Base-by-base conservation (phyloP, 345 rosid species). In the Conringia planisiliqua region DNA sequence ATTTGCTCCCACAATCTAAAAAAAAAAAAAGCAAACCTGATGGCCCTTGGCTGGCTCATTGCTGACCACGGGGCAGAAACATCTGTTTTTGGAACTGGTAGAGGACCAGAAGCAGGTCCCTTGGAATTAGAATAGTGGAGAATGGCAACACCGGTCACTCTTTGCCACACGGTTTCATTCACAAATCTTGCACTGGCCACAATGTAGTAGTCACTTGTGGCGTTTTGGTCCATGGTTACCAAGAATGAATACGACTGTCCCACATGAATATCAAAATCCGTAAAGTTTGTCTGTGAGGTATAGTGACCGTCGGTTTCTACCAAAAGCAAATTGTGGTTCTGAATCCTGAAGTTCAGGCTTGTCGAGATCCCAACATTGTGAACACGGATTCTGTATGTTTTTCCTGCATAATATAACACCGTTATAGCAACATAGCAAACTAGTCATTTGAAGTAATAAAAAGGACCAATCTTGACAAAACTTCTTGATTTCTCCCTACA, bases 141-240 rank as follows among this genome's bases (percentile, higher is more conserved):
- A 82, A 94, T 72, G 64, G 85, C 97, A 64, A 94, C 97, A 74
- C 98, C 98, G 1, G 97, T 91, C 59, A 91, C 97, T 70, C 82
- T 87, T 80, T 87, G 88, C 98, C 98, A 94, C 72, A 83, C 73
- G 38, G 98, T 70, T 79, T 88, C 96, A 64, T 94, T 91, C 56
- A 91, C 97, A 82, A 82, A 94, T 76, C 97, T 85, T 33, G 98
- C 97, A 81, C 97, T 91, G 27, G 98, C 98, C 68, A 87, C 96
- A 70, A 94, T 86, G 82, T 91, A 94, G 82, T 90, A 91, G 77
- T 94, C 97, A 50, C 80, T 73, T 38, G 85, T 82, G 56, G 97
- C 95, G 65, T 94, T 80, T 80, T 94, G 97, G 82, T 91, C 93
- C 96, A 87, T 94, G 52, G 96, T 88, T 40, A 91, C 90, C 78